phyloP scores from a whole-genome alignment of 2,329 filamentous ascomycete genomes.

The Cordyceps sp. region DNA sequence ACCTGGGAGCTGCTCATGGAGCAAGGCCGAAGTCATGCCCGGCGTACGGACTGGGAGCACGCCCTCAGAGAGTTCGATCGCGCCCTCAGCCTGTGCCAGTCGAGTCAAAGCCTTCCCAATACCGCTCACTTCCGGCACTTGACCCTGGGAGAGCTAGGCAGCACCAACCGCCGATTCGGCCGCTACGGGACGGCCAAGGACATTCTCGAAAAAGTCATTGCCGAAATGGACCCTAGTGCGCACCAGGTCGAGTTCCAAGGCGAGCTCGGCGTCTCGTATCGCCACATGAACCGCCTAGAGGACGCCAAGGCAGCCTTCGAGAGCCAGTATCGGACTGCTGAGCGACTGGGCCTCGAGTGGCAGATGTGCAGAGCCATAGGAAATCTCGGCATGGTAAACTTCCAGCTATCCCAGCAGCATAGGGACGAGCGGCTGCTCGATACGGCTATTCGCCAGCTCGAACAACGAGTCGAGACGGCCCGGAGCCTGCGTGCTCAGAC shows the following conservation, averaged over 20 bases:
- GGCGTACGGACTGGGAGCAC: no score
- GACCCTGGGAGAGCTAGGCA: constrained; percentile 11
- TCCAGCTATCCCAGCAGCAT: constrained; percentile 12
- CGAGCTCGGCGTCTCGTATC: constrained; percentile 16
- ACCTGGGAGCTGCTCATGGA: no score
- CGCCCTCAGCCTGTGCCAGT: no score
- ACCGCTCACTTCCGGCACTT: constrained; percentile 2
- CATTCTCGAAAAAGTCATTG: constrained; percentile 8
- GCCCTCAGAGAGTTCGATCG: no score
- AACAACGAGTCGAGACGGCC: constrained; percentile 8
- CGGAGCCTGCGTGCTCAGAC: no score
- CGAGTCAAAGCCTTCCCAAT: neutral
- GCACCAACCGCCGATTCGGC: constrained; percentile 13
- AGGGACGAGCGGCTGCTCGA: constrained; percentile 7
- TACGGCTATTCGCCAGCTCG: constrained; percentile 11
- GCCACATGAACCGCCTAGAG: constrained; percentile 11
- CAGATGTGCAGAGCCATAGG: constrained; percentile 16
- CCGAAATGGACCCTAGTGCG: constrained; percentile 3
- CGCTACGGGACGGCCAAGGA: constrained; percentile 10
- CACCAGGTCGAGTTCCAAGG: constrained; percentile 9
- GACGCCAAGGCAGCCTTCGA: constrained; percentile 11
- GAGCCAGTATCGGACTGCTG: constrained; percentile 13
- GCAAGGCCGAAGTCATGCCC: no score
- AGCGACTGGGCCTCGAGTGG: constrained; percentile 6
- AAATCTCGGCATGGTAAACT: constrained; percentile 19